Evolutionary conservation across 1,139 yeast species (phyloP), one percentile per base, ranked within the genome.

Genomic region (Magnusiomyces fungicola): DNA sequence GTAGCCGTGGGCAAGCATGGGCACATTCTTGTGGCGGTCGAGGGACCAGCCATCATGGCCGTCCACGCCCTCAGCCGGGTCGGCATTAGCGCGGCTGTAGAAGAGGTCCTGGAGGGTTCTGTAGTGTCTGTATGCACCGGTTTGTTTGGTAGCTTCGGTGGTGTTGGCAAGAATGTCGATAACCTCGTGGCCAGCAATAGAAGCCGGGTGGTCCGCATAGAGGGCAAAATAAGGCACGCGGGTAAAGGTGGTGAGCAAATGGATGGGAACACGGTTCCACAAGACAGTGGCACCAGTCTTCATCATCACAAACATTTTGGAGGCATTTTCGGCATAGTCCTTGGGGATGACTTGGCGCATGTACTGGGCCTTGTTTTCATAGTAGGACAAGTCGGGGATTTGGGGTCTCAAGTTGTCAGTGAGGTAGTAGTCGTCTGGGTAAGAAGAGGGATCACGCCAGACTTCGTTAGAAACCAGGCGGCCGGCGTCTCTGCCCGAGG

Each of bases 21-120:
- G 73, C 22, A 69, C 50, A 50, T 68, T 68, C 53, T 69, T 69
- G 57, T 59, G 66, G 53, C 61, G 59, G 56, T 69, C 73, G 3
- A 67, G 56, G 4, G 60, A 57, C 71, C 72, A 69, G 9, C 67
- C 68, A 21, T 48, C 55, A 23, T 48, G 46, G 23, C 34, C 36
- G 10, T 32, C 43, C 16, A 46, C 38, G 23, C 23, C 44, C 22
- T 49, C 45, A 33, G 48, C 49, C 5, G 53, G 52, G 30, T 51
- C 53, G 14, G 50, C 36, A 22, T 47, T 45, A 21, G 48, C 61
- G 42, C 58, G 61, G 18, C 50, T 53, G 25, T 58, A 56, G 34
- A 34, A 60, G 45, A 63, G 43, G 36, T 56, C 52, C 37, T 55
- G 55, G 53, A 63, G 58, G 10, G 53, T 46, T 21, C 64, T 60